Conservation (phyloP, 352 stramenopile species). For the Pythium diclinum region DNA sequence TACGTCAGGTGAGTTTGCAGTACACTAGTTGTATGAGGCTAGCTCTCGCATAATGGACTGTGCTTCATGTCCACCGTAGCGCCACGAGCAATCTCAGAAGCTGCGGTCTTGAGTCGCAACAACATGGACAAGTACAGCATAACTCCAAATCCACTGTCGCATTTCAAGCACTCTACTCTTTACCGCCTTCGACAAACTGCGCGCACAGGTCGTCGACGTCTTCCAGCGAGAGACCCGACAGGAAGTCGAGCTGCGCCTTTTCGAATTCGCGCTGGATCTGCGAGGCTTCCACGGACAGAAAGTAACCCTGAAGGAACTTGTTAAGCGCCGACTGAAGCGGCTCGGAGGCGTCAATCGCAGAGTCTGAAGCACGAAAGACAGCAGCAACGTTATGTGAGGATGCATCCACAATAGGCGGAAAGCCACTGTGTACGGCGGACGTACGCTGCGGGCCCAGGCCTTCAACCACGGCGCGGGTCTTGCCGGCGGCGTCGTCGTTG, state of each 20-base stretch:
- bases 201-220: conserved; percentile 71
- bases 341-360: conserved; percentile 37
- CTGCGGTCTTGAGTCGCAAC: background rate
- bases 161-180: conserved; percentile 16
- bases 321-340: conserved; percentile 44
- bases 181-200: conserved; percentile 41
- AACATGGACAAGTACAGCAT: background rate
- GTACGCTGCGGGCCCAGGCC: conserved; percentile 13
- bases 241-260: conserved; percentile 55
- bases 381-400: background rate
- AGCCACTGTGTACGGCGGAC: background rate
- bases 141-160: conserved; percentile 17
- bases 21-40: no score
- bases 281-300: conserved; percentile 51
- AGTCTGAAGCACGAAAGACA: background rate
- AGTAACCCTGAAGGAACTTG: conserved; percentile 68
- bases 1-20: conserved; percentile 41
- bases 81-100: conserved; percentile 39
- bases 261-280: conserved; percentile 59
- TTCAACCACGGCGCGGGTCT: background rate
- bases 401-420: background rate
- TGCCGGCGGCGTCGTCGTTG: conserved; percentile 8
- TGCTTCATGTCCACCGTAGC: conserved; percentile 11
- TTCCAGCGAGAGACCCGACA: conserved; percentile 57
- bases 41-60: no score